These are phyloP conservation scores for Ogataea minuta DNA, from an alignment of 805 yeast genomes.

Conservation along the genomic window DNA sequence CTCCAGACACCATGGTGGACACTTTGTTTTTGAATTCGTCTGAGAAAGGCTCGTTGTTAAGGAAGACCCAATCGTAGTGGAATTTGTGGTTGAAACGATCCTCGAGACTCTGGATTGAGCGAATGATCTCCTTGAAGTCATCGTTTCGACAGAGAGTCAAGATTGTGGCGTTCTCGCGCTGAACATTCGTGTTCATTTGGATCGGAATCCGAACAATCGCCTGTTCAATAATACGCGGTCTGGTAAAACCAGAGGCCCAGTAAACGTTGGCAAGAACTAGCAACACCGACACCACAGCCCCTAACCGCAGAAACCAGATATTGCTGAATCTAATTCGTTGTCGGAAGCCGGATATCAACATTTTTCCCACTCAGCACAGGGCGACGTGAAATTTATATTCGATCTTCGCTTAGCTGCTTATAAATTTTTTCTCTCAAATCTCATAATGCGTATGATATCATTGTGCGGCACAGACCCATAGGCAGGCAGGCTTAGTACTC, in stretches of 20 bases:
- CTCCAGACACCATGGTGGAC: constrained; percentile 57
- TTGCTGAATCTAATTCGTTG: too few relatives aligned
- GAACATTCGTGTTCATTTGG: not conserved
- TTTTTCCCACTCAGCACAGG: too few relatives aligned
- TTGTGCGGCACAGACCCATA: constrained; percentile 2
- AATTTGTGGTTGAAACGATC: constrained; percentile 73
- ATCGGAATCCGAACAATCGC: not conserved
- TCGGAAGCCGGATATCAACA: constrained; percentile 3
- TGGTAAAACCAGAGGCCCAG: not conserved
- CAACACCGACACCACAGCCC: not conserved
- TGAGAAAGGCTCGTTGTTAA: constrained; percentile 75
- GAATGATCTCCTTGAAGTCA: constrained; percentile 57
- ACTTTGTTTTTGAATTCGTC: constrained; percentile 65
- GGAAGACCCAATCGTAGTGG: constrained; percentile 90
- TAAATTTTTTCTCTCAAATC: not conserved
- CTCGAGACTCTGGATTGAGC: constrained; percentile 68
- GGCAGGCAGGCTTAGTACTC: not conserved
- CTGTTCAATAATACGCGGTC: not conserved
- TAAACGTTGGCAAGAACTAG: not conserved
- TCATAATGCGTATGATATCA: not conserved
- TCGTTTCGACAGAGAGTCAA: constrained; percentile 68
- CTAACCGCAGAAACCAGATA: constrained; percentile 1
- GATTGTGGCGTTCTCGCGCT: constrained; percentile 48
- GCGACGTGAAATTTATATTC: not conserved
- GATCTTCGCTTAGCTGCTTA: constrained; percentile 2